phyloP scores from a whole-genome alignment of 352 stramenopile species.

The Phytophthora pistaciae region DNA sequence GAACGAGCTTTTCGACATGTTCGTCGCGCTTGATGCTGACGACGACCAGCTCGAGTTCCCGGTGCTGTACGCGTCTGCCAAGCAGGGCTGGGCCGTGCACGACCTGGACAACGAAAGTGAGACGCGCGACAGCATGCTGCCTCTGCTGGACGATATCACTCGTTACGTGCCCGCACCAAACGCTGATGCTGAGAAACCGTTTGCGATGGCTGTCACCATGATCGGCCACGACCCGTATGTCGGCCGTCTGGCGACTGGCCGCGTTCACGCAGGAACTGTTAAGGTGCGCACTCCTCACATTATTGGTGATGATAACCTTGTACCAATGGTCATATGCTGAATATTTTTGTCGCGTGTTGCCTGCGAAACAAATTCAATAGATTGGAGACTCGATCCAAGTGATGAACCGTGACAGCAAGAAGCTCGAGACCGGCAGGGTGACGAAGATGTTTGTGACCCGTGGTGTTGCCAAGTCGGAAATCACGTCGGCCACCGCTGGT shows the following conservation, averaged over 20 bases:
- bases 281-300: conserved; percentile 38
- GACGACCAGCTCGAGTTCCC: conserved; percentile 98
- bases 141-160: conserved; percentile 98
- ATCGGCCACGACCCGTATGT: conserved; percentile 98
- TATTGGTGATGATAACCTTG: neutral
- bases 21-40: conserved; percentile 93
- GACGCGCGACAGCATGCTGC: conserved; percentile 90
- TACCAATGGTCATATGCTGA: neutral
- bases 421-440: conserved; percentile 79
- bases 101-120: conserved; percentile 84
- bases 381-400: conserved; percentile 92
- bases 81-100: conserved; percentile 96
- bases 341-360: neutral
- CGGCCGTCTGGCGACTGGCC: conserved; percentile 96
- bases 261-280: conserved; percentile 94
- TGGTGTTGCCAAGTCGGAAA: conserved; percentile 86
- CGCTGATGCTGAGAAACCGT: conserved; percentile 81
- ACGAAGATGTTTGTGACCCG: conserved; percentile 92
- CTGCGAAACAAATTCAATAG: conserved; percentile 23
- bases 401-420: conserved; percentile 88
- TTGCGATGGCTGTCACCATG: conserved; percentile 98
- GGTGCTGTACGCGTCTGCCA: conserved; percentile 96
- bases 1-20: conserved; percentile 98
- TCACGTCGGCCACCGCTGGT: conserved; percentile 88
- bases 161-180: conserved; percentile 93